A percentile compares a stretch with the other conserved stretches of the same genome.
Conservation (phyloP, 2,329 filamentous ascomycete species). For the Pseudogymnoascus sp. region DNA sequence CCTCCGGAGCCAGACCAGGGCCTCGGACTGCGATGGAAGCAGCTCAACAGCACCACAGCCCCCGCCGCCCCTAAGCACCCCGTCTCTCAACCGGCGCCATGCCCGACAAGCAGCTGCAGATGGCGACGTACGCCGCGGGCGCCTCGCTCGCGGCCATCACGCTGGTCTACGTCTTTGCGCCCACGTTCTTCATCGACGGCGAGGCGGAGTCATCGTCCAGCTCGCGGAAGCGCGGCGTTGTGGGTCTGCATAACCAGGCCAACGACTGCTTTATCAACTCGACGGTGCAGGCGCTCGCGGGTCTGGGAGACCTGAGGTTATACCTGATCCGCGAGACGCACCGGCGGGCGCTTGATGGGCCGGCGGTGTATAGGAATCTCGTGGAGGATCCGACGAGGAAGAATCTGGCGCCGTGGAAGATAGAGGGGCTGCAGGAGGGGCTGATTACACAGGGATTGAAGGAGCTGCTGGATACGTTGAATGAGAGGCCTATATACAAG, state of each 20-base stretch:
- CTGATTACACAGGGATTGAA: slow-evolving; percentile 81
- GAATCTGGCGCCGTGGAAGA: slow-evolving; percentile 48
- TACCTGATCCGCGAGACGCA: slow-evolving; percentile 92
- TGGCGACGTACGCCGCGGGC: slow-evolving; percentile 88
- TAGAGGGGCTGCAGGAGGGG: slow-evolving; percentile 65
- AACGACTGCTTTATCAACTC: slow-evolving; percentile 98
- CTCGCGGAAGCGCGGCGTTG: slow-evolving; percentile 70
- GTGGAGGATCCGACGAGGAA: slow-evolving; percentile 40
- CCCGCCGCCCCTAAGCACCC: neutral
- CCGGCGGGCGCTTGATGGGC: slow-evolving; percentile 69
- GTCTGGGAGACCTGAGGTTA: slow-evolving; percentile 76
- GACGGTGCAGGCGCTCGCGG: slow-evolving; percentile 84
- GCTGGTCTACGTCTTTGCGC: slow-evolving; percentile 92
- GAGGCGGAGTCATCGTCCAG: slow-evolving; percentile 50
- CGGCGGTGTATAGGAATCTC: slow-evolving; percentile 61
- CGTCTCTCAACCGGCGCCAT: slow-evolving; percentile 35
- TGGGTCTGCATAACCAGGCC: slow-evolving; percentile 80
- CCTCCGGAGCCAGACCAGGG: neutral
- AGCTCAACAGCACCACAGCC: neutral
- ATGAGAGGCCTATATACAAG: slow-evolving; percentile 85
- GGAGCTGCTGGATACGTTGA: slow-evolving; percentile 83
- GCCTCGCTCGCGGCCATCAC: slow-evolving; percentile 91
- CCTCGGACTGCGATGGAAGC: neutral
- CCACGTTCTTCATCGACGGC: slow-evolving; percentile 91
- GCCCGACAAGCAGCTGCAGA: slow-evolving; percentile 74